Evolutionary conservation across 305 asterid genomes (phyloP).

Genomic region (Plantago coronopus): DNA sequence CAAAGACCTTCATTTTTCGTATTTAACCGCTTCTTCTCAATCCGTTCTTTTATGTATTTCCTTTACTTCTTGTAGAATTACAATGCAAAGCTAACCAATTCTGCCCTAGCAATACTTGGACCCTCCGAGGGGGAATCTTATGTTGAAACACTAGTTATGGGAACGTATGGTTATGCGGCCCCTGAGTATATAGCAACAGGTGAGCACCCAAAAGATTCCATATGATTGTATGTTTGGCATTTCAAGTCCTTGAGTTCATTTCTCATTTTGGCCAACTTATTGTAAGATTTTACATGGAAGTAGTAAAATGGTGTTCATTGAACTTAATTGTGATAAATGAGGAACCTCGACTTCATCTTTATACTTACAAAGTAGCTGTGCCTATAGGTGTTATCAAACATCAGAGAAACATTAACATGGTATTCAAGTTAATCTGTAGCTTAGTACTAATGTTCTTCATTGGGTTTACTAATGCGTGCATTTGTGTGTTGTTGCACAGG

Average conservation of each 20-base stretch:
- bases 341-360: no score
- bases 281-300: neutral
- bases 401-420: no score
- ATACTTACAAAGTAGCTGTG: no score
- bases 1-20: neutral
- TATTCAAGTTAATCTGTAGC: no score
- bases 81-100: conserved; percentile 83
- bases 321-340: neutral
- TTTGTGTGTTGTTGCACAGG: conserved; percentile 32
- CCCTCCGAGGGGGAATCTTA: conserved; percentile 73
- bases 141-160: conserved; percentile 85
- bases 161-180: conserved; percentile 87
- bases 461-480: no score
- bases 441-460: no score
- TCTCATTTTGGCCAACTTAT: neutral
- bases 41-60: neutral
- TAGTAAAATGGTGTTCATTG: no score
- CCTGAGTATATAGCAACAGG: conserved; percentile 92
- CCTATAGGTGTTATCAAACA: no score
- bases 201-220: conserved; percentile 23
- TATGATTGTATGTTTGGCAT: neutral
- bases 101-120: conserved; percentile 78
- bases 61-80: conserved; percentile 44
- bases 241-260: neutral
- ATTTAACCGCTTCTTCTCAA: neutral